Evolutionary conservation across 441 rosid genomes (phyloP).

Genomic region (Pelargonium australe): DNA sequence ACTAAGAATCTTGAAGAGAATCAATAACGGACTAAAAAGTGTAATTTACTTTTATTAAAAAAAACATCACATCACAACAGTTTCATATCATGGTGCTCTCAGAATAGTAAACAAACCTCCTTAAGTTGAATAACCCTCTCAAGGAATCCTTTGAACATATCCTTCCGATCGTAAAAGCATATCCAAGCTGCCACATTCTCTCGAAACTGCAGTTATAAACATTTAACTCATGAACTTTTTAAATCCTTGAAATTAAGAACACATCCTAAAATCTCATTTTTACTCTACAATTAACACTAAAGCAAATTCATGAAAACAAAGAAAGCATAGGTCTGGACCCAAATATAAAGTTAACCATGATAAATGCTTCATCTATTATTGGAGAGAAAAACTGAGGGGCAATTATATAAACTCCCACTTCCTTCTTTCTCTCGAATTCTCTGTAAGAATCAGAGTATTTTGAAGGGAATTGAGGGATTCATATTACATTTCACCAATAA

Average conservation of each 20-base stretch:
- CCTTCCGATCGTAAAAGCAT: constrained; percentile 80
- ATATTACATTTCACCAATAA: neutral
- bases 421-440: neutral
- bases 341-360: neutral
- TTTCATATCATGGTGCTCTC: neutral
- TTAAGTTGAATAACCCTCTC: constrained; percentile 75
- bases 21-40: neutral
- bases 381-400: neutral
- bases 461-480: neutral
- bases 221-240: constrained; percentile 6
- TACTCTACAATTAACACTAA: neutral
- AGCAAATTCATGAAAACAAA: constrained; percentile 7
- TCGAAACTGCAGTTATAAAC: constrained; percentile 58
- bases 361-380: neutral
- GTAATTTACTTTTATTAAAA: neutral
- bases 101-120: constrained; percentile 54
- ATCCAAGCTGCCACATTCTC: constrained; percentile 98
- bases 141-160: constrained; percentile 62
- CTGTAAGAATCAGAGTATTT: neutral
- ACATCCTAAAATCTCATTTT: neutral
- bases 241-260: neutral
- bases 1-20: constrained; percentile 5
- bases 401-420: neutral
- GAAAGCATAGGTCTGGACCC: neutral
- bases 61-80: constrained; percentile 1